phyloP scores from a whole-genome alignment of 2,329 filamentous ascomycete genomes.

The Diaporthe batatas region DNA sequence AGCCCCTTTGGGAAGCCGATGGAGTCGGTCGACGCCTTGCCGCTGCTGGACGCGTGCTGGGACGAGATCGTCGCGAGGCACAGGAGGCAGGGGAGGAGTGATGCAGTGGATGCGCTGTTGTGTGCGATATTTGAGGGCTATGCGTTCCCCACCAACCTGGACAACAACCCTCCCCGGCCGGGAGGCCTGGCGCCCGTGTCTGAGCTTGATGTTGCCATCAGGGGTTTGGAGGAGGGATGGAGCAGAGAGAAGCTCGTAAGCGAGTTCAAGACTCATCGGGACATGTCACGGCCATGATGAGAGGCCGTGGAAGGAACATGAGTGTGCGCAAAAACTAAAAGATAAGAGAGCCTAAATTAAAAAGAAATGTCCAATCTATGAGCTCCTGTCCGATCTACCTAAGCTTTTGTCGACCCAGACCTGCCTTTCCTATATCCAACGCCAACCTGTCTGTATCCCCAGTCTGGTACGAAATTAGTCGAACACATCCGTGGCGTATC shows the following conservation, averaged over 20 bases:
- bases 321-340: too few relatives aligned
- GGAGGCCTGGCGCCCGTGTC: conserved; percentile 72
- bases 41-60: conserved; percentile 62
- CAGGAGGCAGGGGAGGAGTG: conserved; percentile 53
- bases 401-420: not conserved
- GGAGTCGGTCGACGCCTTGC: conserved; percentile 69
- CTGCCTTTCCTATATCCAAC: conserved; percentile 6
- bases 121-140: conserved; percentile 69
- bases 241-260: conserved; percentile 55
- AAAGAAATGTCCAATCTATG: not conserved
- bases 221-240: conserved; percentile 58
- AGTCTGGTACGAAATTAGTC: conserved; percentile 51
- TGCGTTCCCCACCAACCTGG: conserved; percentile 73
- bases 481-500: conserved; percentile 74
- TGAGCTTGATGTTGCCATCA: conserved; percentile 66
- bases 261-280: conserved; percentile 50
- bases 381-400: conserved; percentile 2
- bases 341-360: not conserved
- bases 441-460: not conserved
- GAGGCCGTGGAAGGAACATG: not conserved
- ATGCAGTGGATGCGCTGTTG: conserved; percentile 61
- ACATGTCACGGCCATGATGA: conserved; percentile 15
- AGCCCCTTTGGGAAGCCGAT: conserved; percentile 74
- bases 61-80: conserved; percentile 52
- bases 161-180: conserved; percentile 66